Percentiles rank a stretch among this genome's conserved stretches.
Conservation (phyloP, 1,284 basidiomycete species). For the Trametes polyzona region DNA sequence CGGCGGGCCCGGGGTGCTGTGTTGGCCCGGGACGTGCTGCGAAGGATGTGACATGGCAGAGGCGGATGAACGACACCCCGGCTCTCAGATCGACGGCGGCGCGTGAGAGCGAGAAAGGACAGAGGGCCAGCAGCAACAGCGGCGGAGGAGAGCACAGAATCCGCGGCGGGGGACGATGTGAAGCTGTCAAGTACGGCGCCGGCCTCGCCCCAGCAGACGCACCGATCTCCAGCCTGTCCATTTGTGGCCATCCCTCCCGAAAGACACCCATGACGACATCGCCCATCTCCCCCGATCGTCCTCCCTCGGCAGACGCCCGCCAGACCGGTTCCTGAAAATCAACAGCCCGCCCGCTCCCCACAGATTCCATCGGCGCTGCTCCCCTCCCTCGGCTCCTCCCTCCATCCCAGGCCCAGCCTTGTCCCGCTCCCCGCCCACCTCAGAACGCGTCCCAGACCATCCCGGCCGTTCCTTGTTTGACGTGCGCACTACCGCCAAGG, state of each 20-base stretch:
- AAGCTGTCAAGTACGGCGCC: neutral
- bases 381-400: neutral
- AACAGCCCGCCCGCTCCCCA: too few relatives aligned
- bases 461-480: too few relatives aligned
- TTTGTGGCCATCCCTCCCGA: neutral
- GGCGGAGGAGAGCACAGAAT: neutral
- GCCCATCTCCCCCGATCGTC: neutral
- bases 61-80: neutral
- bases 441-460: neutral
- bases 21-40: neutral
- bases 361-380: neutral
- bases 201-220: neutral
- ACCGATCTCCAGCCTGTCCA: neutral
- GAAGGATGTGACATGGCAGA: slow-evolving; percentile 2
- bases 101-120: neutral
- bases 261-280: neutral
- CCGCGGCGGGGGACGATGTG: neutral
- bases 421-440: neutral
- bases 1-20: neutral
- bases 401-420: neutral
- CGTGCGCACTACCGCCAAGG: too few relatives aligned
- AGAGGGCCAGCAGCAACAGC: neutral
- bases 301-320: neutral
- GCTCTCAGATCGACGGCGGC: neutral
- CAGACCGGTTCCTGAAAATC: neutral